Evolutionary conservation across 108 stramenopile genomes (phyloP).

Genomic region (Nitzschia sp.): DNA sequence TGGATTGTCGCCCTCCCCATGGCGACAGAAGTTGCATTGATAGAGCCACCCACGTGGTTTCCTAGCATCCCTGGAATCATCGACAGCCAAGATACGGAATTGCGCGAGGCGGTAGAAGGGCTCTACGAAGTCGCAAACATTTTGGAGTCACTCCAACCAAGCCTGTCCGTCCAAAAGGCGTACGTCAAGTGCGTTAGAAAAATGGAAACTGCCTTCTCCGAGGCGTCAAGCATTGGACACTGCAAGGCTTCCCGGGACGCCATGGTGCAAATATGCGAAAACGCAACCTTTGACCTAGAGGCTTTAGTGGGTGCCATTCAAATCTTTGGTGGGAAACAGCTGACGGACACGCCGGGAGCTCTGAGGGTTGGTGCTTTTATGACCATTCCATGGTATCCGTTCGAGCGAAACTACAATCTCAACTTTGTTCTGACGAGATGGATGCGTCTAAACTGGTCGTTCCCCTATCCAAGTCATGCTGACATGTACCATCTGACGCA

Average conservation of each 20-base stretch:
- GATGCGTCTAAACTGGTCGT: not conserved
- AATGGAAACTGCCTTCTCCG: not conserved
- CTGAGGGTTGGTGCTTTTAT: not conserved
- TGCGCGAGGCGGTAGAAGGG: constrained; percentile 2
- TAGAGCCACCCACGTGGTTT: constrained; percentile 1
- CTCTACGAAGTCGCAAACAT: constrained; percentile 2
- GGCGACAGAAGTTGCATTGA: not conserved
- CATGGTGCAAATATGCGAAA: not conserved
- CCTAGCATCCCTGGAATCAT: not conserved
- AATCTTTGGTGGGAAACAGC: not conserved
- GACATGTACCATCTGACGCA: not conserved
- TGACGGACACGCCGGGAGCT: not conserved
- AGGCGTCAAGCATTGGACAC: not conserved
- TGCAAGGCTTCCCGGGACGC: no score
- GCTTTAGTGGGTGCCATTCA: not conserved
- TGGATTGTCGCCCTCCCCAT: not conserved
- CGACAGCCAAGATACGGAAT: not conserved
- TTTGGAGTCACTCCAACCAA: not conserved
- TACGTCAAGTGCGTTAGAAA: not conserved
- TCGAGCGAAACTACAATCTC: constrained; percentile 16
- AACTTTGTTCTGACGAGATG: constrained; percentile 6
- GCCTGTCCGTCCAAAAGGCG: not conserved
- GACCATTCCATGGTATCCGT: not conserved
- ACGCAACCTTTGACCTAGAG: constrained; percentile 8
- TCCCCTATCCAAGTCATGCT: not conserved